phyloP scores from a whole-genome alignment of 2,329 filamentous ascomycete genomes.

The Aspergillus sp. region DNA sequence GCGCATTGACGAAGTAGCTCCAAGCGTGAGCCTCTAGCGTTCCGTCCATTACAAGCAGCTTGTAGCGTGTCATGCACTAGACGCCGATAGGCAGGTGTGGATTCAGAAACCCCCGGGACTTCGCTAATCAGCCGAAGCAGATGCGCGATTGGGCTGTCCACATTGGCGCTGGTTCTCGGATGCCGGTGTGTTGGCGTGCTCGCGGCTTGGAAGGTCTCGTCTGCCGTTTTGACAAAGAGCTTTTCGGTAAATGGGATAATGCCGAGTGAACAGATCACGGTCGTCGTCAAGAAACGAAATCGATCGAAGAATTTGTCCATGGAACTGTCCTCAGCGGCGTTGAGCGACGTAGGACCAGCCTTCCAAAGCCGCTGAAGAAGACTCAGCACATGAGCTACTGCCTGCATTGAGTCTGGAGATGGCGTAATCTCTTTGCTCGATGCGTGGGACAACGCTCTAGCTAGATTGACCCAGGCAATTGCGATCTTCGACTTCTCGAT shows the following conservation, averaged over 20 bases:
- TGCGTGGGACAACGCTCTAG: constrained; percentile 59
- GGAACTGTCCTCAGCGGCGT: constrained; percentile 24
- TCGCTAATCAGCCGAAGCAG: constrained; percentile 35
- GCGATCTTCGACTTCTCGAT: constrained; percentile 48
- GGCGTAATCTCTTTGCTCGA: constrained; percentile 86
- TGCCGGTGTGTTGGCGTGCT: constrained; percentile 37
- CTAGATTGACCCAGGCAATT: constrained; percentile 61
- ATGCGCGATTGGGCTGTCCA: constrained; percentile 39
- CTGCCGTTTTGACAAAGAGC: constrained; percentile 51
- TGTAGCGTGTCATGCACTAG: constrained; percentile 32
- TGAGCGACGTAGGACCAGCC: constrained; percentile 45
- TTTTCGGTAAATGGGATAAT: constrained; percentile 51
- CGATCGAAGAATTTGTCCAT: constrained; percentile 46
- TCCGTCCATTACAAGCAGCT: constrained; percentile 32
- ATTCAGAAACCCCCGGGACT: constrained; percentile 14
- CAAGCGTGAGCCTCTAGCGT: constrained; percentile 36
- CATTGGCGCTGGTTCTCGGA: constrained; percentile 23
- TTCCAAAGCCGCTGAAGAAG: constrained; percentile 70
- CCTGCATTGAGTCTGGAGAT: constrained; percentile 76
- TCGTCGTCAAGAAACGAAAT: constrained; percentile 52
- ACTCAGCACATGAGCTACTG: constrained; percentile 70
- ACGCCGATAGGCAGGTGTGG: constrained; percentile 25
- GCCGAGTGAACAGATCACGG: constrained; percentile 52
- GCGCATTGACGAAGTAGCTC: constrained; percentile 39
- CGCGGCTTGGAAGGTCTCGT: constrained; percentile 53